Base-by-base conservation (phyloP, 2,329 filamentous ascomycete species). In the Tothia fuscella region DNA sequence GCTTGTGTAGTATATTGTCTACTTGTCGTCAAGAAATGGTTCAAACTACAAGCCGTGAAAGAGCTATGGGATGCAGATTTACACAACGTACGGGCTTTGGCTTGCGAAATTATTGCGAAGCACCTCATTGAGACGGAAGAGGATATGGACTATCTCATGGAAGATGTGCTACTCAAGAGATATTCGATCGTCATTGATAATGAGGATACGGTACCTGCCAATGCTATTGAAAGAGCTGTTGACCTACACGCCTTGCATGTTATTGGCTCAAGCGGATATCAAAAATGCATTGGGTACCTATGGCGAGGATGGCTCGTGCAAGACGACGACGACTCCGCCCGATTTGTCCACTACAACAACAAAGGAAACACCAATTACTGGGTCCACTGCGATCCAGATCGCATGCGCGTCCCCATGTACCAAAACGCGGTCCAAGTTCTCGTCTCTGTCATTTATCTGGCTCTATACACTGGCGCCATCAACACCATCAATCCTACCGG, bases 251-350 rank as follows among this genome's bases (percentile, higher is more conserved):
- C 89, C 1, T 68, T 96, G 34, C 72, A 75, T 12, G 78, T 98
- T 36, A 96, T 96, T 47, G 86, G 86, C 2, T 89, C 83, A 1
- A 87, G 85, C 0, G 89, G 91, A 20, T 98, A 96, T 59, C 91
- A 96, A 53, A 94, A 93, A 64, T 96, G 89, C 56, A 86, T 96
- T 53, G 76, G 72, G 47, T 86, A 93, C 56, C 77, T 98, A 6
- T 98, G 91, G 91, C 77, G 78, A 47, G 91, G 91, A 17, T 98
- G 91, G 91, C 69, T 96, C 6, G 79, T 94, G n/a, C 91, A 98
- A 58, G 86, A 95, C 50, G 87, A 95, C 52, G 72, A 88, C 38
- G 88, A 96, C 51, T 82, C 89, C 0, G 78, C 80, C n/a, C 78
- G 78, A 40, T 98, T 98, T 56, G 73, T 95, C 41, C 80, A 88